Conservation (phyloP, 805 yeast genomes). For the Metschnikowia proteae region DNA sequence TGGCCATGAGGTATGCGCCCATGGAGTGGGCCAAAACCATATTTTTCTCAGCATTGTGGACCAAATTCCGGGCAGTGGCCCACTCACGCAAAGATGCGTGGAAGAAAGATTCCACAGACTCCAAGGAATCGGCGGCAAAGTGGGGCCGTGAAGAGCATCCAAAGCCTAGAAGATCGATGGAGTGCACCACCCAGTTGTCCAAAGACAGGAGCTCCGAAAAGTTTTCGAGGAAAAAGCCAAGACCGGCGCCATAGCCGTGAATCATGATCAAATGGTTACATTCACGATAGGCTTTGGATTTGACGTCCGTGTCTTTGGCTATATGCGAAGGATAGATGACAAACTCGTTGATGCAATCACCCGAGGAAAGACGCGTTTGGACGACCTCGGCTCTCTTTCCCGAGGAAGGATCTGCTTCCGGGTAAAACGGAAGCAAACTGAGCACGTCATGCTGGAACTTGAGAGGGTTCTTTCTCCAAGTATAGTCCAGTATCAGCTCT, state of each 20-base stretch:
- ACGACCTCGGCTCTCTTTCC: slow-evolving; percentile 33
- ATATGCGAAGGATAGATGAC: slow-evolving; percentile 27
- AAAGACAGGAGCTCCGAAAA: slow-evolving; percentile 24
- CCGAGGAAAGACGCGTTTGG: slow-evolving; percentile 28
- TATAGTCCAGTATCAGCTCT: slow-evolving; percentile 54
- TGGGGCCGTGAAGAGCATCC: slow-evolving; percentile 84
- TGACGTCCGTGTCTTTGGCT: slow-evolving; percentile 10
- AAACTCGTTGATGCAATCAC: slow-evolving; percentile 38
- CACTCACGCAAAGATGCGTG: slow-evolving; percentile 62
- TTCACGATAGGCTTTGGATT: slow-evolving; percentile 5
- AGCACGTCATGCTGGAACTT: slow-evolving; percentile 46
- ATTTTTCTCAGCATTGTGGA: slow-evolving; percentile 34
- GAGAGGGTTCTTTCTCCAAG: slow-evolving; percentile 34
- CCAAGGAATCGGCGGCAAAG: slow-evolving; percentile 42
- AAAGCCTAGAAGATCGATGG: slow-evolving; percentile 85
- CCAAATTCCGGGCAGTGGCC: slow-evolving; percentile 48
- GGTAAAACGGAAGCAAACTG: slow-evolving; percentile 44
- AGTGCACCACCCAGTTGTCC: slow-evolving; percentile 70
- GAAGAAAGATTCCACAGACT: slow-evolving; percentile 58
- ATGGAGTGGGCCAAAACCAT: slow-evolving; percentile 81
- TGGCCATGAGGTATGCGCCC: slow-evolving; percentile 80
- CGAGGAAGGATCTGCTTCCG: slow-evolving; percentile 24
- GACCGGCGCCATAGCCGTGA: slow-evolving; percentile 45
- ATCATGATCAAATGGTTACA: slow-evolving; percentile 40
- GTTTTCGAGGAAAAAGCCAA: slow-evolving; percentile 42